Evolutionary conservation across 2,329 filamentous ascomycete species (phyloP), one percentile per base, ranked within the genome.

Genomic region (Ophiostoma sp.): DNA sequence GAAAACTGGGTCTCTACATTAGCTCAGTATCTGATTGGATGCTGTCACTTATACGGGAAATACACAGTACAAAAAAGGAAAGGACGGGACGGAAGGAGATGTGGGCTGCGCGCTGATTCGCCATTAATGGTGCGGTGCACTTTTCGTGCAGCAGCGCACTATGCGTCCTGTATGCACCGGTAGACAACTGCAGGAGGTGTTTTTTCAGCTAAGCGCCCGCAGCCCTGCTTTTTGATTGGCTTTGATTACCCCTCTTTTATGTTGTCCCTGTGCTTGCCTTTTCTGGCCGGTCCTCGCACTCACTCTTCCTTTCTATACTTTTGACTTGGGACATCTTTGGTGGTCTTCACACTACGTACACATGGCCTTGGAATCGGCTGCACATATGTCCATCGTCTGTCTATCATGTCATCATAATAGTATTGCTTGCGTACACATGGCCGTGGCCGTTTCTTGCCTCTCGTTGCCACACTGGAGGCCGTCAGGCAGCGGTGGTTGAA

Each of bases 51-150:
- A 62, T 33, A 62, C 57, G 7, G 44, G 20, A 20, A n/a, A 20
- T 48, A 20, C 44, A 33, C 17, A 62, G 20, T 48, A 20, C 44
- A 33, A 20, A 62, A 62, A 62, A 31, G 57, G 57, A 62, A 20
- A 31, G 20, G 31, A 57, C 8, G 27, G 36, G 36, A 39, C n/a
- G 36, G 41, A 48, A 39, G 52, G 68, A 11, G 54, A 69, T 41
- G 71, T 62, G 68, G 23, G 27, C 54, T n/a, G 8, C 4, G 10
- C 64, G 67, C 67, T 60, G 67, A 79, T 79, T 79, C 77, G 78
- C 52, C 71, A 62, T 72, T 76, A 78, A 76, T 73, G 71, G 71
- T 74, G 73, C 73, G 62, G 75, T 76, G 74, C 74, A 39, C 71
- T 76, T 73, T 74, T 74, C 74, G 73, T 72, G 71, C 74, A 62